Evolutionary conservation across 306 rosid genomes (phyloP), one percentile per base, ranked within the genome.

Genomic region (Mucuna pruriens): DNA sequence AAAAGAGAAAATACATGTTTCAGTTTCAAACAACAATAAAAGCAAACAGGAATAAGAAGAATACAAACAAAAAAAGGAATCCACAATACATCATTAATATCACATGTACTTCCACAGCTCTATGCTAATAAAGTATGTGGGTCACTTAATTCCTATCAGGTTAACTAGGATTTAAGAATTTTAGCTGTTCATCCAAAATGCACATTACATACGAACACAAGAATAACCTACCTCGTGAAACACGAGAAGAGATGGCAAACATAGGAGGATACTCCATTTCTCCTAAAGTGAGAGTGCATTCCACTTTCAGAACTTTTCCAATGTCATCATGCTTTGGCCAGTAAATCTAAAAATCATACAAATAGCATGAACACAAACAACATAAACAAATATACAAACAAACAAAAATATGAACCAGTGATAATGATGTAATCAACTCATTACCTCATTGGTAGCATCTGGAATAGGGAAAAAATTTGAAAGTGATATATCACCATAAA

Each of bases 321-420:
- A 91, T 87, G 72, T 93, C 92, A 69, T 85, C 92, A 81, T 78
- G 98, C 87, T 89, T 95, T 76, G 99, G 99, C 99, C 93, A 87
- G 91, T 93, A 93, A 70, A 85, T 90, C 99, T 95, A 87, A 51
- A 77, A 72, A 66, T 31, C 42, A 78, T 34, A 75, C 78, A 85
- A 66, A 83, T 58, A 65, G 42, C 22, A 77, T 44, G 58, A 42
- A 31, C 72, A 23, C 64, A 67, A 82, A 38, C 42, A 52, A 36
- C 8, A 55, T 5, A 46, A 71, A 6, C 26, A 66, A 40, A 57
- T 33, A 55, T 12, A 65, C 34, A 16, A 39, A 45, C 9, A 83
- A 65, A 40, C 6, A 33, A 62, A 78, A 48, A 69, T 34, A 61
- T 67, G 69, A 80, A 80, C 77, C 72, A 78, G 7, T 31, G 36